A percentile compares a stretch with the other conserved stretches of the same genome.
Conservation (phyloP, 1,139 yeast genomes). For the Candida sojae region DNA sequence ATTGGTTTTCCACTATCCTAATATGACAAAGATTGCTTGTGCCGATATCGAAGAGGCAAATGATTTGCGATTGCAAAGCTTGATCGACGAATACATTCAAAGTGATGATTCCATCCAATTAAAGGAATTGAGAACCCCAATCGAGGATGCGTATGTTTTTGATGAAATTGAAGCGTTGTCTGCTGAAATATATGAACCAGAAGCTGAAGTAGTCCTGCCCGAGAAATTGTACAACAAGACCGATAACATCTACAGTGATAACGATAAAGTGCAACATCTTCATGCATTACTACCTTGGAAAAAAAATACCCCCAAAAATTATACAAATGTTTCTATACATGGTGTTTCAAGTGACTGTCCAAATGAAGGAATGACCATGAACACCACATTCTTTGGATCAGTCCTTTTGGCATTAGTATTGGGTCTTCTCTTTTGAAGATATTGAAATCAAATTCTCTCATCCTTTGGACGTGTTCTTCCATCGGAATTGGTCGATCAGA, state of each 20-base stretch:
- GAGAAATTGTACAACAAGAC: conserved; percentile 11
- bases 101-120: conserved; percentile 22
- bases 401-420: conserved; percentile 8
- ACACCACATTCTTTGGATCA: conserved; percentile 6
- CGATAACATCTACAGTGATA: conserved; percentile 1
- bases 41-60: conserved; percentile 49
- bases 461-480: conserved; percentile 16
- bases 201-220: conserved; percentile 9
- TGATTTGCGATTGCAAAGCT: conserved; percentile 23
- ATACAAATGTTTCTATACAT: conserved; percentile 12
- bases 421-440: conserved; percentile 5
- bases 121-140: conserved; percentile 19
- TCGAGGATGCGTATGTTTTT: conserved; percentile 18
- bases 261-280: conserved; percentile 1
- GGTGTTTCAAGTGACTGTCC: conserved; percentile 13
- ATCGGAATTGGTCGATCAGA: conserved; percentile 6
- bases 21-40: conserved; percentile 56
- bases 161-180: conserved; percentile 18
- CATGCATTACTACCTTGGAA: conserved; percentile 4
- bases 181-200: conserved; percentile 18
- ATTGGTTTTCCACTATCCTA: conserved; percentile 52
- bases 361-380: conserved; percentile 6
- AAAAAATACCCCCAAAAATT: conserved; percentile 8
- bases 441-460: conserved; percentile 6
- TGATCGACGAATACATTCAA: conserved; percentile 26